Evolutionary conservation across 1,284 basidiomycete species (phyloP), one percentile per base, ranked within the genome.

Genomic region (Abortiporus biennis): DNA sequence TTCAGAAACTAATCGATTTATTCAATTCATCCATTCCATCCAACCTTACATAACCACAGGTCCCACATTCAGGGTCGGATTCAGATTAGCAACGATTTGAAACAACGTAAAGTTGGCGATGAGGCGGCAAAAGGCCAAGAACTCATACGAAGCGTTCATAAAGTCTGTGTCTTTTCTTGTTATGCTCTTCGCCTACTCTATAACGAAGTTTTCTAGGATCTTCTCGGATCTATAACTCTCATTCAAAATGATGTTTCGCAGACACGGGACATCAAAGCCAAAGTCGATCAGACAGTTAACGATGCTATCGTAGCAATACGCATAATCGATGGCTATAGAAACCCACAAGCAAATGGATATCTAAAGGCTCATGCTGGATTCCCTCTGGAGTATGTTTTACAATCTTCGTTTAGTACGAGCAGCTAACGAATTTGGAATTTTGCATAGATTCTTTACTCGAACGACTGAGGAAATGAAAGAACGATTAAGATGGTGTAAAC

Each of bases 1-100:
- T 12, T n/a, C 35, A 19, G 39, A 45, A 20, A 31, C 29, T 33
- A 16, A 40, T 29, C 12, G 12, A 13, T 17, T 23, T 16, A 4
- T 15, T 12, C 35, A 43, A 35, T 27, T 6, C 41, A 19, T n/a
- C n/a, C n/a, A n/a, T n/a, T n/a, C n/a, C n/a, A n/a, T n/a, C n/a
- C n/a, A n/a, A n/a, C n/a, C n/a, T n/a, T n/a, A n/a, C n/a, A n/a
- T n/a, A 42, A 90, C 86, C 43, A 61, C 77, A 1, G n/a, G n/a
- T n/a, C n/a, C n/a, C 73, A 81, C 50, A 86, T 91, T 27, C 85
- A 89, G 62, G 78, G 80, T 15, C 79, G 84, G 21, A 67, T 85
- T 1, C 84, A 87, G 53, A 83, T 90, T 40, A 79, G 80, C 52
- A 85, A 85, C 50, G 82, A 87, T 38, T 65, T 91, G 15, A 84